Base-by-base conservation (phyloP, 139 green algal species). In the Raphidocelis subcapitata region DNA sequence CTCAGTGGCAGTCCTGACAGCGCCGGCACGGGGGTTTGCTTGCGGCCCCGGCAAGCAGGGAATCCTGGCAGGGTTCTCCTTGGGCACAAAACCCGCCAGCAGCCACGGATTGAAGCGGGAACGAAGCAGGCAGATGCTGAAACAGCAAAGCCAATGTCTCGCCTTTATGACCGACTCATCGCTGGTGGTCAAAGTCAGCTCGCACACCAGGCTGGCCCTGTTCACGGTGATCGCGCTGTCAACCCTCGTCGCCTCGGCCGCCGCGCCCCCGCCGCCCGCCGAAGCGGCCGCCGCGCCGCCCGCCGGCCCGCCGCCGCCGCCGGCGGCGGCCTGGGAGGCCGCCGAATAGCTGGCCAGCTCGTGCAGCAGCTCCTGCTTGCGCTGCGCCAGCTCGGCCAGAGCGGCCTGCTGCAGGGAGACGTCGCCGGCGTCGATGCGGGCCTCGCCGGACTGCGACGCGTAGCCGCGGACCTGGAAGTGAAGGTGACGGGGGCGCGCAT, bases 91-190 rank as follows among this genome's bases (percentile, higher is more conserved):
- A n/a, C n/a, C n/a, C n/a, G n/a, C n/a, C n/a, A n/a, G n/a, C n/a
- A n/a, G n/a, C n/a, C n/a, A n/a, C n/a, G n/a, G n/a, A n/a, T n/a
- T n/a, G n/a, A n/a, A n/a, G n/a, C n/a, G n/a, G n/a, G n/a, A n/a
- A n/a, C n/a, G n/a, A n/a, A n/a, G n/a, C n/a, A n/a, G n/a, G n/a
- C n/a, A n/a, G n/a, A n/a, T n/a, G n/a, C n/a, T n/a, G n/a, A n/a
- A n/a, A n/a, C n/a, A n/a, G n/a, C n/a, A n/a, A n/a, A n/a, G n/a
- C n/a, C n/a, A n/a, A n/a, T n/a, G n/a, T n/a, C n/a, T n/a, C n/a
- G n/a, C 84, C 73, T 68, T 79, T 54, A 92, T 90, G 36, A 92
- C 81, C 8, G 80, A 72, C 10, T 85, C 81, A 35, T 87, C 84
- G 75, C 80, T 87, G 60, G 84, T 89, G 5, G 47, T 65, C 15